Conservation (phyloP, 2,329 filamentous ascomycete species). For the Cladosporium sp. region DNA sequence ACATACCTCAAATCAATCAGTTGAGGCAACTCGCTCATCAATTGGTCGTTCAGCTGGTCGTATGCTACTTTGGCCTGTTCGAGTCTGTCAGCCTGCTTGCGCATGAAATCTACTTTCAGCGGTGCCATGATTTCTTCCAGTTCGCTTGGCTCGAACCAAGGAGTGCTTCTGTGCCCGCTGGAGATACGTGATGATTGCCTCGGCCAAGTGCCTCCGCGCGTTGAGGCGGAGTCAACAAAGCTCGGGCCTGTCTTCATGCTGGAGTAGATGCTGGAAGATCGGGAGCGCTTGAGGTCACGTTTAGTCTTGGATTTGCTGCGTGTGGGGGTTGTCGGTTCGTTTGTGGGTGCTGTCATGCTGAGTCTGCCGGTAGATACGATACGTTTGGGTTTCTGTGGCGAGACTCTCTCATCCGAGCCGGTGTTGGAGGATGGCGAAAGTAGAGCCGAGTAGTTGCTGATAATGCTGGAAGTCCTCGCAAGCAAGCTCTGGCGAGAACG, state of each 20-base stretch:
- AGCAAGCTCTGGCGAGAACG: neutral
- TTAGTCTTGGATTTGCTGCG: neutral
- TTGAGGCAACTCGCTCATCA: conserved; percentile 87
- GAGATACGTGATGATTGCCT: neutral
- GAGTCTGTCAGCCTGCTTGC: conserved; percentile 27
- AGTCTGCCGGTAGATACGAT: neutral
- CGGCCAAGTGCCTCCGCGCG: conserved; percentile 13
- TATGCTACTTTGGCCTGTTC: conserved; percentile 72
- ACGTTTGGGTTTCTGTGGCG: neutral
- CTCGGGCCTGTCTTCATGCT: neutral
- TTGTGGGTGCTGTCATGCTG: neutral
- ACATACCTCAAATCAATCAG: conserved; percentile 77
- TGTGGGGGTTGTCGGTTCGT: neutral
- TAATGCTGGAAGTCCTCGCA: conserved; percentile 8
- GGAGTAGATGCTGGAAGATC: conserved; percentile 8
- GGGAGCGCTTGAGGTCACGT: neutral
- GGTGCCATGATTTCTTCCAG: conserved; percentile 31
- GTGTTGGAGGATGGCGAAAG: neutral
- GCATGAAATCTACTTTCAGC: conserved; percentile 24
- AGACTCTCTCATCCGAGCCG: neutral
- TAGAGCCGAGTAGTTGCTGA: conserved; percentile 5
- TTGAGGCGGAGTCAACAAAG: conserved; percentile 12
- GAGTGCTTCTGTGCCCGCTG: conserved; percentile 14
- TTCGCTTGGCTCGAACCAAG: conserved; percentile 31
- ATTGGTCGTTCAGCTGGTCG: conserved; percentile 94